These are phyloP conservation scores for Acer negundo DNA, from an alignment of 345 rosid genomes.

Conservation along the genomic window DNA sequence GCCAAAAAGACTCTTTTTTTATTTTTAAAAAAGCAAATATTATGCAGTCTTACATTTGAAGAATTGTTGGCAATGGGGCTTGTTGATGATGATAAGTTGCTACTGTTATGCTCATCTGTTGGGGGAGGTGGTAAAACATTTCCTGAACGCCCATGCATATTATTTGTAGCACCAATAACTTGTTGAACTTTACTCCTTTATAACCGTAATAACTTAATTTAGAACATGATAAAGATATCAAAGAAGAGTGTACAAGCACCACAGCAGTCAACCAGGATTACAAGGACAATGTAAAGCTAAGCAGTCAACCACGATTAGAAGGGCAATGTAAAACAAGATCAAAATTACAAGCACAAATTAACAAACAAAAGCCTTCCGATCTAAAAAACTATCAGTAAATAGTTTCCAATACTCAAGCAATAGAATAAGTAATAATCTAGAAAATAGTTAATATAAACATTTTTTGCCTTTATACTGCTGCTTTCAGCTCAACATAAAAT, in stretches of 20 bases:
- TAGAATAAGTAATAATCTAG: not conserved
- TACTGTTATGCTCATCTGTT: constrained; percentile 45
- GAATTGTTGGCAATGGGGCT: constrained; percentile 55
- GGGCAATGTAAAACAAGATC: not conserved
- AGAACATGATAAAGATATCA: constrained; percentile 29
- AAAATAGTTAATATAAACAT: not conserved
- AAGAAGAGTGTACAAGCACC: constrained; percentile 11
- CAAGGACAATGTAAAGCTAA: too few relatives aligned
- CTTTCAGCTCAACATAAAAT: constrained; percentile 1
- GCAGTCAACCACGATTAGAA: too few relatives aligned
- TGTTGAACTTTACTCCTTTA: constrained; percentile 82
- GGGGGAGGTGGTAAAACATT: constrained; percentile 84
- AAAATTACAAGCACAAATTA: not conserved
- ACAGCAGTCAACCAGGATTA: not conserved
- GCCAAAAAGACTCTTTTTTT: not conserved
- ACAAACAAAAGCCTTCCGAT: not conserved
- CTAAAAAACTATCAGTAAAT: not conserved
- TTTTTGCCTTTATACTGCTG: not conserved
- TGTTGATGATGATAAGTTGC: constrained; percentile 44
- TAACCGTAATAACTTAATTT: constrained; percentile 31
- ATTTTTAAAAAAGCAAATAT: not conserved
- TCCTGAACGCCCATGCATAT: constrained; percentile 59
- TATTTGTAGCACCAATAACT: constrained; percentile 60
- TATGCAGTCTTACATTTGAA: constrained; percentile 52
- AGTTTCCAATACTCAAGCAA: constrained; percentile 2